Evolutionary conservation across 2,329 filamentous ascomycete species (phyloP), one percentile per base, ranked within the genome.

Genomic region (Fusarium coicis): DNA sequence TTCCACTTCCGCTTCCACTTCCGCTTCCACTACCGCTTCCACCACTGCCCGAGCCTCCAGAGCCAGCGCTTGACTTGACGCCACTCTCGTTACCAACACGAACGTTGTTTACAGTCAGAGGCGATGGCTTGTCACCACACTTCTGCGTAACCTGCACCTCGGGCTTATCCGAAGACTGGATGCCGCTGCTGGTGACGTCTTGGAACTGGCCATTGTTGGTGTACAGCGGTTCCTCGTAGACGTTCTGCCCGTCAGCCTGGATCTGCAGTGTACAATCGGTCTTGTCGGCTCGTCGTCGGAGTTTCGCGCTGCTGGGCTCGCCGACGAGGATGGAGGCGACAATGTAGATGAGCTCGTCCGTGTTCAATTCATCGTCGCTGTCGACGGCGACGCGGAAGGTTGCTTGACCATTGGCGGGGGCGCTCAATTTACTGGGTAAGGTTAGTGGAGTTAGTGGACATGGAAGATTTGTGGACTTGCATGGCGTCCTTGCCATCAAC

Each of bases 241-340:
- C 70, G n/a, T 42, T 71, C 23, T 73, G 60, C 10, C 49, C 52
- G 10, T 57, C 54, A 5, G 72, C 70, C 23, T 63, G 62, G 15
- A 73, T 73, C 52, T 59, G 55, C 10, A 73, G 61, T 14, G 44
- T 67, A 23, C 70, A 73, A 23, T 67, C 70, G 3, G 70, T 73
- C 57, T 73, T 63, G 7, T 47, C 49, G 21, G 47, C 66, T 32
- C 70, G 47, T 39, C 55, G 52, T 46, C 70, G 62, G 5, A 73
- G 44, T 34, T 74, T 73, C 3, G 70, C 70, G 42, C 70, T 71
- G 30, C 32, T 56, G 10, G 66, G n/a, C 30, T 73, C 70, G 30
- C 57, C 70, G 3, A 73, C 70, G 7, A 70, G 67, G 44, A 73
- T 71, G 0, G 70, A 73, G 19, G 70, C 70, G n/a, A 74, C 57